Percentiles rank a stretch among this genome's conserved stretches.
Evolutionary conservation across 495 filamentous ascomycete genomes (phyloP).

Genomic region (Talaromyces liani): DNA sequence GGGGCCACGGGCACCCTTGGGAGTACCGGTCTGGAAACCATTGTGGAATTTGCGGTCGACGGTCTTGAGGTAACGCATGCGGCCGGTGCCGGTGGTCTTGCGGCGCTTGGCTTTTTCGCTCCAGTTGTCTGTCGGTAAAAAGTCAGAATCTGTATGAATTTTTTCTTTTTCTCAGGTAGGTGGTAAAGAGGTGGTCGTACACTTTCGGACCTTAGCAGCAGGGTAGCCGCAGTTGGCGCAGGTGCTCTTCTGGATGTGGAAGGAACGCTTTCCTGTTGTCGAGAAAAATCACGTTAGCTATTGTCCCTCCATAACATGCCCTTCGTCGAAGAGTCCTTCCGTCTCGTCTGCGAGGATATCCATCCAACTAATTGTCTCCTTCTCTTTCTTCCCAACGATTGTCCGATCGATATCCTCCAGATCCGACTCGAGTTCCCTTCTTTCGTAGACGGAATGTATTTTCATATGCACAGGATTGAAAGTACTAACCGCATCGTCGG

Average conservation of each 20-base stretch:
- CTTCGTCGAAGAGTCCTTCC: background rate
- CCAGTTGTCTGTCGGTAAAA: conserved; percentile 99
- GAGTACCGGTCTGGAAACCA: conserved; percentile 85
- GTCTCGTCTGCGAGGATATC: background rate
- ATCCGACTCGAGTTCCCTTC: background rate
- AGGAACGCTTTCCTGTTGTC: conserved; percentile 75
- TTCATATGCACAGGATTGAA: background rate
- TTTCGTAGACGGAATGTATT: background rate
- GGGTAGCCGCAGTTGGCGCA: conserved; percentile 98
- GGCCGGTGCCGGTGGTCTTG: conserved; percentile 96
- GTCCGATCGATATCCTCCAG: background rate
- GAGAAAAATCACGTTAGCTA: conserved; percentile 16
- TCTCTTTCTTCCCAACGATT: background rate
- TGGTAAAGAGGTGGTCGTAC: conserved; percentile 54
- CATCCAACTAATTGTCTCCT: background rate
- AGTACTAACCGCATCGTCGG: conserved; percentile 92
- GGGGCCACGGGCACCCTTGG: conserved; percentile 76
- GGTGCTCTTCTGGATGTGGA: conserved; percentile 99
- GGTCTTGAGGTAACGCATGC: conserved; percentile 84
- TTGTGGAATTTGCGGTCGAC: conserved; percentile 89
- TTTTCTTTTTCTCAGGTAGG: conserved; percentile 21
- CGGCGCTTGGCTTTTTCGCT: conserved; percentile 98
- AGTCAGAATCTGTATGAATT: conserved; percentile 14
- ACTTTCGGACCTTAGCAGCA: conserved; percentile 92
- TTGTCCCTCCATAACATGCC: no score